A percentile compares a stretch with the other conserved stretches of the same genome.
phyloP scores from a whole-genome alignment of 1,284 basidiomycete genomes.

The Ganoderma meredithae region DNA sequence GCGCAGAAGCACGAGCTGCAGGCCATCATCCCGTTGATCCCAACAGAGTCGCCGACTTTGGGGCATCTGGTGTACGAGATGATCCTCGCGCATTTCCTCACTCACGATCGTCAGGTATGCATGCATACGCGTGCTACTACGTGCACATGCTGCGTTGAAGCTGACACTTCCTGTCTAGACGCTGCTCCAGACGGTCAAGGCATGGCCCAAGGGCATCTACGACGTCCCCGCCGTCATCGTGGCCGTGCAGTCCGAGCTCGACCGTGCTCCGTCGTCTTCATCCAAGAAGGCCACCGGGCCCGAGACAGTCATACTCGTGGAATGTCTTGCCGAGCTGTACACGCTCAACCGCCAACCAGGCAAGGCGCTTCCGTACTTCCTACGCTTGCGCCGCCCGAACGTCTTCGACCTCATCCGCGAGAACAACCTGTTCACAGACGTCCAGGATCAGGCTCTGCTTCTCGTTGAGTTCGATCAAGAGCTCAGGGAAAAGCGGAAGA shows the following conservation, averaged over 20 bases:
- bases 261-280: conserved; percentile 65
- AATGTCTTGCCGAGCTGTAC: conserved; percentile 93
- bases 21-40: conserved; percentile 91
- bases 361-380: conserved; percentile 91
- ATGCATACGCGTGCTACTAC: background rate
- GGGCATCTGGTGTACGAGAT: conserved; percentile 93
- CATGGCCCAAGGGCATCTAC: conserved; percentile 94
- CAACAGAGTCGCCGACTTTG: conserved; percentile 83
- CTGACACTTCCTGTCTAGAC: conserved; percentile 51
- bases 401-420: conserved; percentile 97
- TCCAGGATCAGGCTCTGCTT: conserved; percentile 91
- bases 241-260: conserved; percentile 86
- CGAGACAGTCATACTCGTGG: conserved; percentile 75
- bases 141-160: background rate
- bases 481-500: conserved; percentile 68
- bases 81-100: conserved; percentile 89
- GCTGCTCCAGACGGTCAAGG: conserved; percentile 79
- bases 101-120: conserved; percentile 75
- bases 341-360: conserved; percentile 90
- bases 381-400: conserved; percentile 85
- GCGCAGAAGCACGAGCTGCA: conserved; percentile 85
- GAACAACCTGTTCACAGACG: conserved; percentile 93
- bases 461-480: conserved; percentile 97
- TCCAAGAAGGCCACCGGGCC: conserved; percentile 44
- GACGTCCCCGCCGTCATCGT: conserved; percentile 88